Percentiles rank a stretch among this genome's conserved stretches.
Conservation (phyloP, 176 grass and related monocot species). For the Themeda triandra region DNA sequence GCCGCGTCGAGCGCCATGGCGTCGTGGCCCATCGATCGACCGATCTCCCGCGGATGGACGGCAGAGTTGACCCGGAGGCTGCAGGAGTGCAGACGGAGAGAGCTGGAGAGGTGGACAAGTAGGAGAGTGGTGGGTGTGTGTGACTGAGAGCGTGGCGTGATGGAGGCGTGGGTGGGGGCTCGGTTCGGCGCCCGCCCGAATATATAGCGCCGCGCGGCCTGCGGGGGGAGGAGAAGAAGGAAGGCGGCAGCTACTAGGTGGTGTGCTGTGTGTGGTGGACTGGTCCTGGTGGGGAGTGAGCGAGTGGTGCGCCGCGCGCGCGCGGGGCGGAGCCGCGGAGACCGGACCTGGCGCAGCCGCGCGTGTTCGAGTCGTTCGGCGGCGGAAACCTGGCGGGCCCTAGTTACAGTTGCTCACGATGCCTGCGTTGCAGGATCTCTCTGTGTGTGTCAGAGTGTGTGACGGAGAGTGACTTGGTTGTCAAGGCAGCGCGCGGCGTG, state of each 20-base stretch:
- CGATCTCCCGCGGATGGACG: neutral
- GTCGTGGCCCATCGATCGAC: neutral
- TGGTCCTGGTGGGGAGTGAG: neutral
- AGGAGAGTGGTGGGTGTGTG: slow-evolving; percentile 42
- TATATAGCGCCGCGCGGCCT: slow-evolving; percentile 31
- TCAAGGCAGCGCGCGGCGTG: slow-evolving; percentile 2
- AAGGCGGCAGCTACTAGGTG: too few species aligned
- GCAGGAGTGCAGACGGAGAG: neutral
- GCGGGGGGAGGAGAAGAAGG: neutral
- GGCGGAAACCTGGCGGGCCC: neutral
- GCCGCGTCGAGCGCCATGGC: slow-evolving; percentile 42
- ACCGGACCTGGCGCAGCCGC: neutral
- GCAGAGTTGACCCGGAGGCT: slow-evolving; percentile 45
- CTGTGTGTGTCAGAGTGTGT: neutral
- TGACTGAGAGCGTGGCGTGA: slow-evolving; percentile 27
- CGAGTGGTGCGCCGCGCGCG: neutral
- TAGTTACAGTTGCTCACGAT: too few species aligned
- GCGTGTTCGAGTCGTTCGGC: neutral
- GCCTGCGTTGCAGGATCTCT: too few species aligned
- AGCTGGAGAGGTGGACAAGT: slow-evolving; percentile 23
- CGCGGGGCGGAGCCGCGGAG: too few species aligned
- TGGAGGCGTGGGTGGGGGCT: slow-evolving; percentile 17
- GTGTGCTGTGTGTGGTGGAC: neutral
- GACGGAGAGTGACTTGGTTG: slow-evolving; percentile 29
- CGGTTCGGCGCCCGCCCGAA: neutral